phyloP scores from a whole-genome alignment of 2,329 filamentous ascomycete genomes.

The Teratosphaeria gauchensis region DNA sequence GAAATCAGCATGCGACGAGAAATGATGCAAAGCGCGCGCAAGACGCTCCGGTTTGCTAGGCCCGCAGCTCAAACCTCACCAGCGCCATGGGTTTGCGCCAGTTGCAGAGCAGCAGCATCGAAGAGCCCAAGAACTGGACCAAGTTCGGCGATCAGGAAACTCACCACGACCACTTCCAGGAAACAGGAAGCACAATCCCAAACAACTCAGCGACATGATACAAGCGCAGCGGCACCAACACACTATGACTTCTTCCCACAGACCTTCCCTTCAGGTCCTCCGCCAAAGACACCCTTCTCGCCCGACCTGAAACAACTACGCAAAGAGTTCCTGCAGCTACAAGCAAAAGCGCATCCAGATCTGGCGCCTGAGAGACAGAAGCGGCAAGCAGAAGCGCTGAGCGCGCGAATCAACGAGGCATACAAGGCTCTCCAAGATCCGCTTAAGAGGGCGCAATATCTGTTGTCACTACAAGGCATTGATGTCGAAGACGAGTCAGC shows the following conservation, averaged over 20 bases:
- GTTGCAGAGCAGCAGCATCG: neutral
- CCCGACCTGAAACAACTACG: conserved; percentile 63
- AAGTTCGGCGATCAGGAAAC: neutral
- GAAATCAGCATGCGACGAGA: neutral
- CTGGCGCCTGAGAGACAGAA: conserved; percentile 43
- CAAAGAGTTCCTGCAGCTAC: conserved; percentile 76
- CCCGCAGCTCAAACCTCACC: neutral
- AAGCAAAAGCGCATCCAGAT: conserved; percentile 69
- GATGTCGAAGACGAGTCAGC: conserved; percentile 74
- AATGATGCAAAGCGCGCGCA: neutral
- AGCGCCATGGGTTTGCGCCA: neutral
- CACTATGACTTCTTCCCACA: conserved; percentile 84
- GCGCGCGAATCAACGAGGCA: conserved; percentile 78
- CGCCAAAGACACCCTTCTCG: conserved; percentile 64
- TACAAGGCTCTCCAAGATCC: conserved; percentile 77
- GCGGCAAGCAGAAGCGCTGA: conserved; percentile 62
- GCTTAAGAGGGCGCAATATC: conserved; percentile 75
- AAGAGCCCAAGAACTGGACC: neutral
- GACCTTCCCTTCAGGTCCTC: conserved; percentile 67
- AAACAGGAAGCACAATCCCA: neutral
- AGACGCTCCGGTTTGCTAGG: neutral
- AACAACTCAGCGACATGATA: neutral
- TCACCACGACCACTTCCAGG: neutral
- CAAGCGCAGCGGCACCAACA: conserved; percentile 31
- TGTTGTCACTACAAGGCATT: conserved; percentile 60